These are phyloP conservation scores for Ehretia macrophylla DNA, from an alignment of 257 asterid species.

Conservation along the genomic window DNA sequence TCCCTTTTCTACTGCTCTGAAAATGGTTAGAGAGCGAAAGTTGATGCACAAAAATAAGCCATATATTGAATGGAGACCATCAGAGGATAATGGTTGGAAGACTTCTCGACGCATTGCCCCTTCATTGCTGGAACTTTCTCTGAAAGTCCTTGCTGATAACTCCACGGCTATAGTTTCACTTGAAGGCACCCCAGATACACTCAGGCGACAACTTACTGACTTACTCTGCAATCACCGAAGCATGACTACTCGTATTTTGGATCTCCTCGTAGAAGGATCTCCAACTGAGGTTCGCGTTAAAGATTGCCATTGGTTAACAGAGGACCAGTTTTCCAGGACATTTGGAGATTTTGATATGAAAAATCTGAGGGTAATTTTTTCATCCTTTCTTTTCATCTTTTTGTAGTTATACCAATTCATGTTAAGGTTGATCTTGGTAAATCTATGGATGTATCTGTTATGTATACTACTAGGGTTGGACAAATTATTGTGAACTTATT, in stretches of 20 bases:
- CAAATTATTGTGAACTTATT: neutral
- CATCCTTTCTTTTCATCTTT: constrained; percentile 11
- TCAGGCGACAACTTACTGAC: constrained; percentile 47
- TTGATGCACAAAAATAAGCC: constrained; percentile 18
- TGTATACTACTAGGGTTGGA: neutral
- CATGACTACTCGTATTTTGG: constrained; percentile 38
- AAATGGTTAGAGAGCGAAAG: constrained; percentile 38
- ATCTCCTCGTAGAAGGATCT: constrained; percentile 51
- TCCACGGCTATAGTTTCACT: constrained; percentile 62
- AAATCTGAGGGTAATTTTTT: constrained; percentile 49
- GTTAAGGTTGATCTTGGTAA: neutral
- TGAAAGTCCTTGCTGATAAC: constrained; percentile 55
- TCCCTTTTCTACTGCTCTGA: constrained; percentile 55
- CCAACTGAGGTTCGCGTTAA: constrained; percentile 67
- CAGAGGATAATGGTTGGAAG: constrained; percentile 14
- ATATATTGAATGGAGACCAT: constrained; percentile 52
- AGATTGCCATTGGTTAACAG: constrained; percentile 69
- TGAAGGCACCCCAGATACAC: constrained; percentile 47
- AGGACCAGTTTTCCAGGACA: constrained; percentile 38
- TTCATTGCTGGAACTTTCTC: constrained; percentile 55
- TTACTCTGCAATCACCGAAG: constrained; percentile 49
- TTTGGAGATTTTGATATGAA: constrained; percentile 36
- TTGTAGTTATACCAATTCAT: neutral
- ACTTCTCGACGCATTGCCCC: constrained; percentile 29
- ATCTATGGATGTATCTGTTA: neutral